Conservation (phyloP, 305 asterid genomes). For the Coffea humblotiana region DNA sequence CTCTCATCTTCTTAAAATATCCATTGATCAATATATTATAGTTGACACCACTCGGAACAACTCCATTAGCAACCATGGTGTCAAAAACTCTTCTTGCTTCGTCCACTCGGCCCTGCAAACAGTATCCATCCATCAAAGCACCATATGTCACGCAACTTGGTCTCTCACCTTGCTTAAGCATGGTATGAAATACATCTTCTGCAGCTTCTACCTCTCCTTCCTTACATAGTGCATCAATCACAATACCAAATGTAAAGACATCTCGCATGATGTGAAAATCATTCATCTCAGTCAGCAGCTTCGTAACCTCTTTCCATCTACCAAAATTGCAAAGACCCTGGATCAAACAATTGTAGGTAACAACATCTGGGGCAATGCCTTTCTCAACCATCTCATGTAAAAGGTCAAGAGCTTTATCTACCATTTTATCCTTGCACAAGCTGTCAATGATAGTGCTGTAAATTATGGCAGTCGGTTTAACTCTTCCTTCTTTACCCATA, state of each 20-base stretch:
- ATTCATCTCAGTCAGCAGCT: constrained; percentile 1
- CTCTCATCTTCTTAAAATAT: constrained; percentile 23
- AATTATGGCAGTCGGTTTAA: not conserved
- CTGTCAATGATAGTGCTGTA: constrained; percentile 5
- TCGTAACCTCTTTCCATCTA: not conserved
- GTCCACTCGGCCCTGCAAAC: constrained; percentile 23
- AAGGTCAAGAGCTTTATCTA: constrained; percentile 7
- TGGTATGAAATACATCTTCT: not conserved
- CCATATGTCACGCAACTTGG: constrained; percentile 8
- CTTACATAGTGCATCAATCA: constrained; percentile 16
- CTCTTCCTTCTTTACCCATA: not conserved
- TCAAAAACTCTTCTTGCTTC: constrained; percentile 19
- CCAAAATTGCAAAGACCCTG: constrained; percentile 9
- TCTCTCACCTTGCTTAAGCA: not conserved
- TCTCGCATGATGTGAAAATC: constrained; percentile 2
- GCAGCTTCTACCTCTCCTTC: constrained; percentile 10
- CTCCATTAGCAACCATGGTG: constrained; percentile 13
- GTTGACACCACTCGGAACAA: constrained; percentile 11
- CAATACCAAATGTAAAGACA: not conserved
- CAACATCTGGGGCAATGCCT: constrained; percentile 7
- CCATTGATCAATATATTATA: constrained; percentile 32
- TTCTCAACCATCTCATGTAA: constrained; percentile 10
- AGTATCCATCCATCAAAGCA: constrained; percentile 33
- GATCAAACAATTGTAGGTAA: constrained; percentile 10
- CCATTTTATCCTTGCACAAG: constrained; percentile 9